Evolutionary conservation across 768 basidiomycete species (phyloP).

Genomic region (Termitomyces sp.): DNA sequence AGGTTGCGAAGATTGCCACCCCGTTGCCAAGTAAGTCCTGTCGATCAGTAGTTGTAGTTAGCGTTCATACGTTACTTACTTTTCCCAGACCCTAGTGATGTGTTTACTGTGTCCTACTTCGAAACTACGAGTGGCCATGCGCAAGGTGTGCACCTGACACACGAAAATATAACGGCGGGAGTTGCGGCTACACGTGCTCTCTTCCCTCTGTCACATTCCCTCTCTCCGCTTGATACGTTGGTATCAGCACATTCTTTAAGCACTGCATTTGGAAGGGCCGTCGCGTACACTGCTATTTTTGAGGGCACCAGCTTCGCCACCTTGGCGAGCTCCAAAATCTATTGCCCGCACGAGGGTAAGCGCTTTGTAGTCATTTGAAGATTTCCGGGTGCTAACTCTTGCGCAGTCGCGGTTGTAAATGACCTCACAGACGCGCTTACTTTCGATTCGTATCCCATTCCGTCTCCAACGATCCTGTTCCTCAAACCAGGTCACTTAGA

Average conservation of each 20-base stretch:
- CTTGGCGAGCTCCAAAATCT: conserved; percentile 51
- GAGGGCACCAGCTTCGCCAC: conserved; percentile 75
- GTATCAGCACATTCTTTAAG: conserved; percentile 71
- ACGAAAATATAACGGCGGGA: conserved; percentile 85
- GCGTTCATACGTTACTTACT: conserved; percentile 4
- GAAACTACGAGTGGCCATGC: conserved; percentile 47
- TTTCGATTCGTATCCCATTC: conserved; percentile 49
- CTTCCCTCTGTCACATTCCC: conserved; percentile 66
- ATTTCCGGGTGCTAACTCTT: neutral
- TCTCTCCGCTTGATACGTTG: conserved; percentile 74
- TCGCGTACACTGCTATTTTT: conserved; percentile 76
- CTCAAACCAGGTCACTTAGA: conserved; percentile 60
- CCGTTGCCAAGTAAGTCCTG: conserved; percentile 49
- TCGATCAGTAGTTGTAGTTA: no score
- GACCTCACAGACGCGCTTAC: conserved; percentile 49
- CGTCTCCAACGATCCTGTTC: conserved; percentile 80
- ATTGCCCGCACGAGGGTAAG: conserved; percentile 42
- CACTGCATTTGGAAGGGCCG: conserved; percentile 73
- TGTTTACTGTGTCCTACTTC: conserved; percentile 70
- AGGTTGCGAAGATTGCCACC: conserved; percentile 41
- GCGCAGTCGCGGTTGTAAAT: conserved; percentile 17
- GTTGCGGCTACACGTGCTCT: conserved; percentile 76
- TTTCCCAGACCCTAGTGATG: conserved; percentile 50
- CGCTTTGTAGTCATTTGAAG: neutral
- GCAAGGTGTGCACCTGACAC: conserved; percentile 67